Base-by-base conservation (phyloP, 345 rosid species). In the Linum lewisii region DNA sequence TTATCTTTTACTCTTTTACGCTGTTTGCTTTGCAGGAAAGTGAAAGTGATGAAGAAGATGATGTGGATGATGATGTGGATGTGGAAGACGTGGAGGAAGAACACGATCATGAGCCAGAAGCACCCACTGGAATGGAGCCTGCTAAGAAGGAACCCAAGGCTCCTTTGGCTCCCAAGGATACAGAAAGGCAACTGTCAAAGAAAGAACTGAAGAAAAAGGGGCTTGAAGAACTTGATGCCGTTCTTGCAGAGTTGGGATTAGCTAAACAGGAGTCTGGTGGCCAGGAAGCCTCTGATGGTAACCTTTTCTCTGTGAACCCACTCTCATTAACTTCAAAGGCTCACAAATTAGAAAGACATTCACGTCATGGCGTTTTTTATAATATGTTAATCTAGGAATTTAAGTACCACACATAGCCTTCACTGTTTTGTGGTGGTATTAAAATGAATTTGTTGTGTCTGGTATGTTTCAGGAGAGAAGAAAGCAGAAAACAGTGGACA, bases 151-250 rank as follows among this genome's bases (percentile, higher is more conserved):
- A 75, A 61, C 68, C 81, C 58, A 88, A 75, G 71, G 79, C 57
- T 72, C 71, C 84, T 71, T 72, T 69, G 18, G 73, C 69, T 25
- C 78, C 77, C 18, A 90, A 83, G 72, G 95, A 90, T 64, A 51
- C 90, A 61, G 97, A 86, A 62, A 90, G 84, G 66, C 95, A 90
- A 51, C 97, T 90, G 62, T 86, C 97, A 1, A 90, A 90, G 72
- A 90, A 86, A 72, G 97, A 90, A 78, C 74, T 65, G 76, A 90
- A 86, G 68, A 90, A 84, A 73, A 86, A 90, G 68, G 97, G 81
- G 66, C 95, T 90, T 74, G 95, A 73, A 20, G 97, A 90, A 75
- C 92, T 90, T 57, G 97, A 90, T 51, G 97, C 92, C 47, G 71
- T 90, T 72, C 75, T 90, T 32, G 97, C 95, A 65, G 92, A 86